These are phyloP conservation scores for Botrytis elliptica DNA, from an alignment of 2,329 filamentous ascomycete genomes.

Conservation along the genomic window DNA sequence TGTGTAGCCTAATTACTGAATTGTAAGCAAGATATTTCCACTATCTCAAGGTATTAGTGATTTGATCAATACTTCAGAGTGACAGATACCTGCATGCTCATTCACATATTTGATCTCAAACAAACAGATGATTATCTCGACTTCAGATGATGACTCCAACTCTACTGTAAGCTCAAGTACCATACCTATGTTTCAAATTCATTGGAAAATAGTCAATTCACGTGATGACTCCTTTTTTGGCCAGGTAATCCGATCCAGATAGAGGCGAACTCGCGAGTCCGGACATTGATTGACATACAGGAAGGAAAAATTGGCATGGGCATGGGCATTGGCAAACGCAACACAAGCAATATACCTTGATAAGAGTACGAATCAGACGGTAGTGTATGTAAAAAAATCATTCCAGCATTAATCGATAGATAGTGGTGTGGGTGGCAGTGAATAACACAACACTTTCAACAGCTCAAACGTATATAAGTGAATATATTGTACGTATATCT, in stretches of 20 bases:
- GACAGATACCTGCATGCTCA: background rate
- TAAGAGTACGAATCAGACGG: slow-evolving; percentile 6
- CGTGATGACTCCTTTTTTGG: slow-evolving; percentile 16
- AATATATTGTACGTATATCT: background rate
- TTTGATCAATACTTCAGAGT: background rate
- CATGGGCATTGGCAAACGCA: background rate
- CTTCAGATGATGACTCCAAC: background rate
- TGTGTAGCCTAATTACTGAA: slow-evolving; percentile 26
- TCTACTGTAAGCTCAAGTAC: background rate
- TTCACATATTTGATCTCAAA: no score
- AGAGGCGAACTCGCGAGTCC: background rate
- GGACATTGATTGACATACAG: background rate
- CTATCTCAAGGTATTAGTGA: background rate
- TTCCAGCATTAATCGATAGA: background rate
- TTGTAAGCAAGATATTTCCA: slow-evolving; percentile 14
- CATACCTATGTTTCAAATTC: background rate
- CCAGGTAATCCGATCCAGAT: background rate
- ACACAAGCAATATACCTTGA: background rate
- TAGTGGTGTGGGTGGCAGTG: background rate
- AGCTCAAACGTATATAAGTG: background rate
- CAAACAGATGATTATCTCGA: background rate
- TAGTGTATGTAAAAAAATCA: background rate
- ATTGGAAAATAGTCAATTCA: background rate
- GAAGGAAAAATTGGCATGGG: background rate
- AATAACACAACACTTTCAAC: background rate